These are phyloP conservation scores for Acmispon strigosus DNA, from an alignment of 306 rosid genomes.

Conservation along the genomic window DNA sequence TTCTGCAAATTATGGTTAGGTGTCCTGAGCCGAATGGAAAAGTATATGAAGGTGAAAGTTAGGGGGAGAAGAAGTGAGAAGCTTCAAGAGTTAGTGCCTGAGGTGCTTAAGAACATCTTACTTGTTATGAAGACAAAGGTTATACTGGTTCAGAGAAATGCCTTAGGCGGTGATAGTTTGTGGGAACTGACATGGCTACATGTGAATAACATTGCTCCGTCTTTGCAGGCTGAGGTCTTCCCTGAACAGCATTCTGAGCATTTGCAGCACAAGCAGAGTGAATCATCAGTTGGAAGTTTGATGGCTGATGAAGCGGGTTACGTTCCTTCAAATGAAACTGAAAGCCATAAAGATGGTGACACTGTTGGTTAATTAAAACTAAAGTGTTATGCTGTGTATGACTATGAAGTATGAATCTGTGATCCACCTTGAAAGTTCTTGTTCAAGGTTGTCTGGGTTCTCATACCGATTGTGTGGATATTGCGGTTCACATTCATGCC, in stretches of 20 bases:
- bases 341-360: slow-evolving; percentile 28
- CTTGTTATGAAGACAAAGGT: slow-evolving; percentile 65
- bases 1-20: slow-evolving; percentile 86
- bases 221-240: slow-evolving; percentile 78
- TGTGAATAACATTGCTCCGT: slow-evolving; percentile 57
- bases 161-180: slow-evolving; percentile 41
- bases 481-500: background rate
- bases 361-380: slow-evolving; percentile 26
- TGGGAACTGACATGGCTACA: slow-evolving; percentile 86
- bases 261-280: slow-evolving; percentile 31
- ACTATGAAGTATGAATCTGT: slow-evolving; percentile 15
- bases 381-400: slow-evolving; percentile 12
- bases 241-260: slow-evolving; percentile 54
- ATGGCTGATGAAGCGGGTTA: slow-evolving; percentile 29
- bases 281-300: slow-evolving; percentile 29
- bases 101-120: slow-evolving; percentile 80
- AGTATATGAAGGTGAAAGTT: slow-evolving; percentile 64
- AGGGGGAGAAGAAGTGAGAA: slow-evolving; percentile 79
- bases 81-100: slow-evolving; percentile 81
- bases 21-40: slow-evolving; percentile 63
- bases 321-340: slow-evolving; percentile 34
- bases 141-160: slow-evolving; percentile 45
- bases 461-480: slow-evolving; percentile 23
- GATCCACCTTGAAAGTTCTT: slow-evolving; percentile 11
- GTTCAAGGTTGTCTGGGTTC: slow-evolving; percentile 27